Conservation (phyloP, 768 basidiomycete genomes). For the Erythrobasidium yunnanense region DNA sequence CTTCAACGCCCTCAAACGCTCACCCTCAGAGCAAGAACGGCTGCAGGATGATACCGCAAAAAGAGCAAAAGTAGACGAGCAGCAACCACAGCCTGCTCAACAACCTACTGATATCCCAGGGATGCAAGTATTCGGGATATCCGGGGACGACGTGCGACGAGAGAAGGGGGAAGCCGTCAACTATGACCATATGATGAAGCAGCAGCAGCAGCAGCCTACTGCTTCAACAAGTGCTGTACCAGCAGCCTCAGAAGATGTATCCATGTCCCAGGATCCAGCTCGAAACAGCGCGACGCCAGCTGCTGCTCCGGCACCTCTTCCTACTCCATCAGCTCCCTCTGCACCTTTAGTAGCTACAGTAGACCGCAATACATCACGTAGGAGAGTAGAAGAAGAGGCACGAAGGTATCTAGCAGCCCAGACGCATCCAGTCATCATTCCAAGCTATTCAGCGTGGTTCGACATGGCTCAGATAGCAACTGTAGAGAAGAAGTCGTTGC, state of each 20-base stretch:
- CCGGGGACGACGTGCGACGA: slow-evolving; percentile 22
- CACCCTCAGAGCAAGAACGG: not conserved
- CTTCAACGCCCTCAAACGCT: not conserved
- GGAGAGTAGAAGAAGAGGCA: slow-evolving; percentile 43
- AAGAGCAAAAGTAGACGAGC: not conserved
- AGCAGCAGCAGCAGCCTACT: not conserved
- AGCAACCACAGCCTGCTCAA: not conserved
- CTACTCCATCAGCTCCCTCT: slow-evolving; percentile 10
- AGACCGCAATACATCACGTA: slow-evolving; percentile 2
- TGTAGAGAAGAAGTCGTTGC: slow-evolving; percentile 80
- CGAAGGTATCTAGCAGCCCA: slow-evolving; percentile 92
- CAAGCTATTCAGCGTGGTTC: slow-evolving; percentile 97
- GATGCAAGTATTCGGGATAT: slow-evolving; percentile 12
- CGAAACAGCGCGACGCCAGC: not conserved
- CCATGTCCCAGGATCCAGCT: not conserved
- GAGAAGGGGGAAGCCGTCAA: slow-evolving; percentile 19
- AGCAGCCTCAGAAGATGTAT: slow-evolving; percentile 33
- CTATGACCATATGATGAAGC: slow-evolving; percentile 10
- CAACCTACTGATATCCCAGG: not conserved
- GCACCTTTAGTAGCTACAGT: not conserved
- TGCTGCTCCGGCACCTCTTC: not conserved
- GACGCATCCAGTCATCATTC: slow-evolving; percentile 87
- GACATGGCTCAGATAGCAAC: slow-evolving; percentile 86
- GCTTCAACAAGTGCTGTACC: not conserved
- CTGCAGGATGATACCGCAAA: not conserved